Evolutionary conservation across 2,329 filamentous ascomycete genomes (phyloP).

Genomic region (Pseudodiploospora longispora): DNA sequence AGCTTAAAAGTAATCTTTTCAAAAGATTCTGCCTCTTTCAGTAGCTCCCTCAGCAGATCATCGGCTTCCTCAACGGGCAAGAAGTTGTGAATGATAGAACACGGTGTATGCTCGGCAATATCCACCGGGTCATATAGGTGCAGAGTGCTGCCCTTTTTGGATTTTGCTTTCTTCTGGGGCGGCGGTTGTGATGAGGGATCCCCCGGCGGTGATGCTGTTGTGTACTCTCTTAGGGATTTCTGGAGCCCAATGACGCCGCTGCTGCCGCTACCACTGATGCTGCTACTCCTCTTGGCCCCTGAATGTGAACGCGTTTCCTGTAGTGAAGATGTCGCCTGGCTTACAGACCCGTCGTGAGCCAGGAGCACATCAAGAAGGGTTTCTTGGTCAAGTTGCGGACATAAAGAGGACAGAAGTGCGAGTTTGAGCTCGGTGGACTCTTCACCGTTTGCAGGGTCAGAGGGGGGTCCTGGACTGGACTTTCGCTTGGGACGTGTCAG

Average conservation of each 20-base stretch:
- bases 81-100: slow-evolving; percentile 89
- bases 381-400: slow-evolving; percentile 55
- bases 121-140: slow-evolving; percentile 77
- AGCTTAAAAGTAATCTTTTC: slow-evolving; percentile 69
- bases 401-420: slow-evolving; percentile 71
- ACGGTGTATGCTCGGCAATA: slow-evolving; percentile 76
- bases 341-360: slow-evolving; percentile 68
- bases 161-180: slow-evolving; percentile 45
- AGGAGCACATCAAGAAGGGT: slow-evolving; percentile 71
- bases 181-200: slow-evolving; percentile 8
- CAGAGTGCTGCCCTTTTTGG: slow-evolving; percentile 73
- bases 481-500: slow-evolving; percentile 47
- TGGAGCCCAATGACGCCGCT: slow-evolving; percentile 44
- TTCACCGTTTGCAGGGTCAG: slow-evolving; percentile 38
- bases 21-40: slow-evolving; percentile 66
- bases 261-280: too few relatives aligned
- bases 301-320: slow-evolving; percentile 14
- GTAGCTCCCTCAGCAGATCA: slow-evolving; percentile 63
- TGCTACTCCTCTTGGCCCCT: slow-evolving; percentile 22
- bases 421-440: slow-evolving; percentile 88
- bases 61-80: slow-evolving; percentile 65
- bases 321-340: slow-evolving; percentile 53
- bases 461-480: slow-evolving; percentile 16
- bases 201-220: slow-evolving; percentile 11
- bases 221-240: slow-evolving; percentile 52